phyloP scores from a whole-genome alignment of 306 rosid species.

The Purshia tridentata region DNA sequence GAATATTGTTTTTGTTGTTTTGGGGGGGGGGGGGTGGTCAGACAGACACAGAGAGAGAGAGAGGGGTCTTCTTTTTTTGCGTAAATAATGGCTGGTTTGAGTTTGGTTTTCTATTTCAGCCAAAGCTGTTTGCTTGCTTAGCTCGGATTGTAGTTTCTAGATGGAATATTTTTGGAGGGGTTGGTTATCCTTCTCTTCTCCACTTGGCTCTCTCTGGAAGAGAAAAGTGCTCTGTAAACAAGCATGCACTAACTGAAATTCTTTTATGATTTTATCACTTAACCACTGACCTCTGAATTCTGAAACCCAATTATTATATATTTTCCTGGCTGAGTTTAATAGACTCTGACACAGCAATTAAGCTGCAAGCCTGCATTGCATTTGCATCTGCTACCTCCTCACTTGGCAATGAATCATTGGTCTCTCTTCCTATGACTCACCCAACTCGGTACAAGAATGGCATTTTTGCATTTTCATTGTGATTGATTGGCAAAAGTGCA shows the following conservation, averaged over 20 bases:
- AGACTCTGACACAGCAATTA: slow-evolving; percentile 14
- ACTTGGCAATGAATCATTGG: slow-evolving; percentile 6
- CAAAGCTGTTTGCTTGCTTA: not conserved
- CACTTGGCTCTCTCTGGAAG: slow-evolving; percentile 23
- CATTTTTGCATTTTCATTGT: not conserved
- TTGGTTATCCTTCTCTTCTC: slow-evolving; percentile 10
- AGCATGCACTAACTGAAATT: slow-evolving; percentile 25
- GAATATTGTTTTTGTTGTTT: slow-evolving; percentile 2
- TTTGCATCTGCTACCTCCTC: not conserved
- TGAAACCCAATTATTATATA: not conserved
- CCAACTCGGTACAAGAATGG: not conserved
- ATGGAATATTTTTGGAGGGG: slow-evolving; percentile 12
- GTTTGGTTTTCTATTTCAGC: slow-evolving; percentile 6
- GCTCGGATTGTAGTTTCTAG: slow-evolving; percentile 15
- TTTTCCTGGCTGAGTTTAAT: not conserved
- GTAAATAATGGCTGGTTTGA: slow-evolving; percentile 13
- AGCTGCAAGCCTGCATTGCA: not conserved
- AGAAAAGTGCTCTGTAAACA: slow-evolving; percentile 15
- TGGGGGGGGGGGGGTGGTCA: slow-evolving; percentile 13
- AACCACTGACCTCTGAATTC: slow-evolving; percentile 4
- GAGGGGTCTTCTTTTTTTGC: not conserved
- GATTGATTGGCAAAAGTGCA: not conserved
- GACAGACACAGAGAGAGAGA: slow-evolving; percentile 17
- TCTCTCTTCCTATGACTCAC: not conserved
- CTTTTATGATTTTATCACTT: not conserved